Evolutionary conservation across 1,284 basidiomycete genomes (phyloP), one percentile per base, ranked within the genome.

Genomic region (Takashimella tepidaria): DNA sequence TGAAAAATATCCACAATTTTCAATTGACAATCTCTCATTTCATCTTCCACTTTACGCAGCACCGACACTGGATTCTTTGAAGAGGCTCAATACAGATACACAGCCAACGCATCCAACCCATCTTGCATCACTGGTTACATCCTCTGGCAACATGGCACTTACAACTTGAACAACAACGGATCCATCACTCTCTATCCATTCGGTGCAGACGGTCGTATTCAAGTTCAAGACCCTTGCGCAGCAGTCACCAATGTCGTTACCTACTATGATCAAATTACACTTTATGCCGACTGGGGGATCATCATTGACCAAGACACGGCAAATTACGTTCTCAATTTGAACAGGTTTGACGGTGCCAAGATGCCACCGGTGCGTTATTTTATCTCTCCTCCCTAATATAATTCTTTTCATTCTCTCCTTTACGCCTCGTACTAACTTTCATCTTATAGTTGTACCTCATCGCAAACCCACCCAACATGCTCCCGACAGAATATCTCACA

Each of bases 221-320:
- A 92, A 77, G 82, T 95, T 46, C 90, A 97, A 78, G 86, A 92
- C 63, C 84, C 89, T 0, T 97, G 92, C 68, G 87, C 86, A 1
- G 87, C 89, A 3, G 78, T 81, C 5, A 90, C 90, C 24, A 89
- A 91, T 72, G 84, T 91, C 69, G 82, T 93, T 66, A 84, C 90
- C 66, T 93, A 90, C 81, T 86, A 89, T 77, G 67, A 81, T 60
- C 85, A 83, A 47, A 59, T 4, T 10, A 68, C 63, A 13, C 50
- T 62, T 16, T 75, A 72, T 55, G 60, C 66, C 26, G 69, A 72
- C 56, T 76, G 73, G 73, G 68, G 69, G 43, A 74, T 77, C 59
- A 57, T 55, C 20, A 63, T 75, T 27, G 75, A 77, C 55, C 51
- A 54, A 6, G 46, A 56, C 27, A 64, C 61, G 8, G 59, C 59